Conservation (phyloP, 257 asterid genomes). For the Nicotiana paniculata region DNA sequence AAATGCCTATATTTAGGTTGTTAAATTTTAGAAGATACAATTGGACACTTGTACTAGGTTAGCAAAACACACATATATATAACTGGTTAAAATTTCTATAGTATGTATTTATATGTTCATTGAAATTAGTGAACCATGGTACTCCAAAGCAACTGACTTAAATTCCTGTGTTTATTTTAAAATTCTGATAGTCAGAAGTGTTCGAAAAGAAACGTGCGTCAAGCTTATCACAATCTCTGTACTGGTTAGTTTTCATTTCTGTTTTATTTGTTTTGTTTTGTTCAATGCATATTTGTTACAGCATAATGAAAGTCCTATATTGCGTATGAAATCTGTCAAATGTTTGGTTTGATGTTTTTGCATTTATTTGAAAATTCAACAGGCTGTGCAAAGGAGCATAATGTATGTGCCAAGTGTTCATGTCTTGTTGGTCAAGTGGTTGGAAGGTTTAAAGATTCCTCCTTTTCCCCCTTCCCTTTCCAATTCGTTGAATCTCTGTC, state of each 20-base stretch:
- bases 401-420: conserved; percentile 80
- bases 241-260: conserved; percentile 40
- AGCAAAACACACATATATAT: not conserved
- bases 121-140: not conserved
- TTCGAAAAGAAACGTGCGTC: conserved; percentile 90
- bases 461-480: not conserved
- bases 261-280: not conserved
- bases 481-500: not conserved
- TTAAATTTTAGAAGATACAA: not conserved
- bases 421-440: conserved; percentile 55
- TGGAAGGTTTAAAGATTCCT: conserved; percentile 48
- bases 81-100: not conserved
- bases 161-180: not conserved
- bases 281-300: not conserved
- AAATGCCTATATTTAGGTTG: not conserved
- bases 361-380: not conserved
- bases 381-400: conserved; percentile 93
- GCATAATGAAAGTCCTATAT: not conserved
- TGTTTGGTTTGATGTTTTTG: not conserved
- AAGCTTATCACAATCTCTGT: conserved; percentile 89
- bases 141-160: not conserved
- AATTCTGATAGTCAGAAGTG: conserved; percentile 57
- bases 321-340: not conserved
- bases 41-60: not conserved
- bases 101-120: not conserved